Evolutionary conservation across 192 early-diverging fungal genomes (phyloP), one percentile per base, ranked within the genome.

Genomic region (Geranomyces michiganensis): DNA sequence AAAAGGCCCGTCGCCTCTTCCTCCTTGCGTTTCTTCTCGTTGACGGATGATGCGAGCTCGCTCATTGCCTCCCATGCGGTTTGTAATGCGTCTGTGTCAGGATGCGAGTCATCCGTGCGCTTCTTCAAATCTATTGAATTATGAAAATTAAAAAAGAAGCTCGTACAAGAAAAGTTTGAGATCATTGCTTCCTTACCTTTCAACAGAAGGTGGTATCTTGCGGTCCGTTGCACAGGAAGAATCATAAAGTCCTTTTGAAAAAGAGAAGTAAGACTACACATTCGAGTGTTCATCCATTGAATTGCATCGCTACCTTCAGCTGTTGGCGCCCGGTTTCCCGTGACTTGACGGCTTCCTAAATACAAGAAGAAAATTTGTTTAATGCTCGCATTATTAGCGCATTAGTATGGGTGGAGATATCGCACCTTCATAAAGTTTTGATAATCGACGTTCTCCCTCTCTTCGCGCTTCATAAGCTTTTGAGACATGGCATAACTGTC

Each of bases 21-120:
- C 62, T 83, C 87, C 45, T 74, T 67, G 10, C 76, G 70, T 73
- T 88, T 87, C 65, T 81, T 81, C 43, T 87, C 78, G 65, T 88
- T 84, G 27, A 87, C 85, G 29, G 67, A 48, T 17, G 67, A 55
- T 10, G 85, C 85, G 32, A 87, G 73, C 22, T 51, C 59, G 9
- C 27, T 49, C 78, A 87, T 81, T 27, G 81, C 62, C 47, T 81
- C 74, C 33, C 62, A 72, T 0, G 87, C 87, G 10, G 49, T 55
- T 31, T 67, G 51, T 22, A 88, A 51, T 68, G 74, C 43, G 45
- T 29, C 17, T 31, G 68, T 60, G 61, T 88, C 87, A 13, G 87
- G 85, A 65, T 88, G 87, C 6, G 55, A 33, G 7, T 74, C 72
- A 7, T 71, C 73, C 14, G 85, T 87, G 19, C 64, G 60, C 61